Evolutionary conservation across 306 rosid genomes (phyloP).

Genomic region (apple (Malus domestica)): ASM211411v1 NC_041793.1:42785001-42785500

Average conservation of each 20-base stretch:
- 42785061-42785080: background rate
- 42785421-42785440: constrained; percentile 19
- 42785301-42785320: constrained; percentile 23
- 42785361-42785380: constrained; percentile 22
- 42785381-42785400: constrained; percentile 34
- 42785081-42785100: constrained; percentile 23
- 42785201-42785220: constrained; percentile 27
- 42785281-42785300: constrained; percentile 25
- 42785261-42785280: constrained; percentile 13
- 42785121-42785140: constrained; percentile 7
- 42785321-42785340: constrained; percentile 21
- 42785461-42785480: constrained; percentile 26
- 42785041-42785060: background rate
- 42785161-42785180: constrained; percentile 7
- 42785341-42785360: constrained; percentile 12
- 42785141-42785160: constrained; percentile 17
- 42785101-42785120: constrained; percentile 17
- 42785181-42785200: constrained; percentile 9
- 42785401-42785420: constrained; percentile 24
- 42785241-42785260: constrained; percentile 17
- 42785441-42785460: constrained; percentile 29
- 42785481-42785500: constrained; percentile 13
- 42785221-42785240: constrained; percentile 34
- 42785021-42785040: constrained; percentile 18
- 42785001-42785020: constrained; percentile 25